phyloP scores from a whole-genome alignment of 345 rosid species.

The Litchi chinensis region DNA sequence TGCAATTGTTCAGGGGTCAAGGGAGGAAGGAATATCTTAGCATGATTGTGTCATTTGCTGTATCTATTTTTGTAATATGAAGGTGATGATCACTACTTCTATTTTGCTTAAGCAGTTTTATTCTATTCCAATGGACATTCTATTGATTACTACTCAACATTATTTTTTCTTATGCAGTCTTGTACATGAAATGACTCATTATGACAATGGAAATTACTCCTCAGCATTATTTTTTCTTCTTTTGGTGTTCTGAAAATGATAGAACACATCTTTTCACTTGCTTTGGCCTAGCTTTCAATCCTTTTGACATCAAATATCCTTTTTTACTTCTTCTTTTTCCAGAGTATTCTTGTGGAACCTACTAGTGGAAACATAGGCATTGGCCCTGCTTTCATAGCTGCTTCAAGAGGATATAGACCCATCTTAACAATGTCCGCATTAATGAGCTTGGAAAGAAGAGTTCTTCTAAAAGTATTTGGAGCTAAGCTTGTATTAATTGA shows the following conservation, averaged over 20 bases:
- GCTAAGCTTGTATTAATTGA: slow-evolving; percentile 85
- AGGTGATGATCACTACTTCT: too few relatives aligned
- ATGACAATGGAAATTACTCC: neutral
- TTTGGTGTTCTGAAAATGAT: neutral
- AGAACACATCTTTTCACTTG: neutral
- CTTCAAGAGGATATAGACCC: slow-evolving; percentile 73
- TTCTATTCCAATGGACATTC: too few relatives aligned
- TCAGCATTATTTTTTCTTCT: neutral
- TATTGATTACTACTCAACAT: too few relatives aligned
- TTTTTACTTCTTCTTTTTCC: slow-evolving; percentile 15
- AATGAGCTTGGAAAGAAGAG: slow-evolving; percentile 85
- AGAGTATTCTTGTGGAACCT: slow-evolving; percentile 85
- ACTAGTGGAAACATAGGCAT: slow-evolving; percentile 97
- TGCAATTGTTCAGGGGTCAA: too few relatives aligned
- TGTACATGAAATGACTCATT: neutral
- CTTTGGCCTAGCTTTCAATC: slow-evolving; percentile 9
- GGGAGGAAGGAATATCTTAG: too few relatives aligned
- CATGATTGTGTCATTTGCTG: too few relatives aligned
- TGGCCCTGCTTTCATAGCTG: slow-evolving; percentile 83
- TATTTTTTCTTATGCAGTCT: too few relatives aligned
- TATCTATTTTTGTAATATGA: too few relatives aligned
- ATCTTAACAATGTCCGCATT: slow-evolving; percentile 81
- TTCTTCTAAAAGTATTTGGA: slow-evolving; percentile 81
- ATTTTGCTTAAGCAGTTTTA: too few relatives aligned
- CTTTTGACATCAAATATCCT: slow-evolving; percentile 1